Evolutionary conservation across 768 basidiomycete species (phyloP), one percentile per base, ranked within the genome.

Genomic region (Boletus edulis): DNA sequence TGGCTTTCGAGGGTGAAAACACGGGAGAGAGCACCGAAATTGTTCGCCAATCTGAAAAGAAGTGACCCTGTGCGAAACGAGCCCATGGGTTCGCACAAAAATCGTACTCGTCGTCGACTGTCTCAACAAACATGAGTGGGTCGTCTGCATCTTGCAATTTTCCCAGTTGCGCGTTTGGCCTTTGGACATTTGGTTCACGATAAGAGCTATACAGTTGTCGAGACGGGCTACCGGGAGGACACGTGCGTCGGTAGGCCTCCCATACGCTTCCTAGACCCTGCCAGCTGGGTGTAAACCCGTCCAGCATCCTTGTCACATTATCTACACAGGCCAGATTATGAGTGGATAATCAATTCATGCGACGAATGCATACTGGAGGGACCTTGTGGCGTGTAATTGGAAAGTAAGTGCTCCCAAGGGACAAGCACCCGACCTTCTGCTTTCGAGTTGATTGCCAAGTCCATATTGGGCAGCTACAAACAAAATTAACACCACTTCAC

Each of bases 11-110:
- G 2, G 96, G 94, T 3, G 93, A 94, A 72, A 99, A 90, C 29
- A 99, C 83, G 7, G 97, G 97, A 71, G 91, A 94, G 17, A 96
- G 77, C 2, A 83, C 83, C 12, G 89, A 82, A 54, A 98, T 86
- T 0, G 88, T 89, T 20, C 96, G 78, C 91, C 93, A 97, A 71
- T 99, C 96, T 15, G 91, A 92, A 81, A 97, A 98, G 72, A 97
- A 98, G 72, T 94, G 94, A 11, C 95, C 94, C 67, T 98, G 97
- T 31, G 81, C 79, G 65, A 89, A 86, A 61, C 88, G 94, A 18
- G 89, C 86, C 73, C 90, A 88, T 0, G 96, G 94, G 38, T 83
- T 76, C 31, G 74, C 65, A 72, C 97, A 99, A 66, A 89, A 94
- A 65, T 95, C 85, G 57, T 83, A 79, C 6, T 76, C 75, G 48